Evolutionary conservation across 768 basidiomycete species (phyloP), one percentile per base, ranked within the genome.

Genomic region (Collybia mongolica): DNA sequence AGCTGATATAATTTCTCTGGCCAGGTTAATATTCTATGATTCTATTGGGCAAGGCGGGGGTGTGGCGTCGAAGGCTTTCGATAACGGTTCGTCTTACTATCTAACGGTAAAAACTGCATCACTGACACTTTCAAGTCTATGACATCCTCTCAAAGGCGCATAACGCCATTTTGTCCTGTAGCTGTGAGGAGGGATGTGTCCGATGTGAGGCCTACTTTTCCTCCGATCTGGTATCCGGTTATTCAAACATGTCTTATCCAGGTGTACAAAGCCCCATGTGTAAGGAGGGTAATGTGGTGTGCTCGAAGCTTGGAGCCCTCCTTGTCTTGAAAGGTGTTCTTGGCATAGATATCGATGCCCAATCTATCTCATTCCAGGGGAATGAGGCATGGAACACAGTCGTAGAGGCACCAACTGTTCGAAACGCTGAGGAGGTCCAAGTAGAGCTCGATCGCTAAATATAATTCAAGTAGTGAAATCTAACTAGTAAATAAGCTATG

Each of bases 11-110:
- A 32, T 6, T 32, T 12, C 14, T 9, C 32, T 32, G 6, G 19
- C 9, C 52, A 91, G 91, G 54, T 67, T 96, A 18, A 84, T 94
- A 35, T 88, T 95, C 59, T 93, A 90, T 57, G 93, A 94, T 53
- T 65, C 74, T 17, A 70, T 80, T 7, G 88, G 86, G 1, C 82
- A 80, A 57, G 77, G 75, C n/a, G 86, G 87, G 15, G 87, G 89
- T 0, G 73, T 88, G 5, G 80, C 88, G 24, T 79, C 82, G 2
- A 90, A 85, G 60, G 90, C 88, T 2, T 93, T 93, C 59, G 93
- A 94, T 58, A 83, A 90, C 57, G 79, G 90, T 88, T 59, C 23
- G 73, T 55, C 5, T 23, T 39, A 23, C 7, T 42, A 32, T 6
- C n/a, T 49, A n/a, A 5, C 32, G 45, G 15, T 47, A 26, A 18